A percentile compares a stretch with the other conserved stretches of the same genome.
Conservation (phyloP, 495 filamentous ascomycete genomes). For the Penicillium ochrochloron region DNA sequence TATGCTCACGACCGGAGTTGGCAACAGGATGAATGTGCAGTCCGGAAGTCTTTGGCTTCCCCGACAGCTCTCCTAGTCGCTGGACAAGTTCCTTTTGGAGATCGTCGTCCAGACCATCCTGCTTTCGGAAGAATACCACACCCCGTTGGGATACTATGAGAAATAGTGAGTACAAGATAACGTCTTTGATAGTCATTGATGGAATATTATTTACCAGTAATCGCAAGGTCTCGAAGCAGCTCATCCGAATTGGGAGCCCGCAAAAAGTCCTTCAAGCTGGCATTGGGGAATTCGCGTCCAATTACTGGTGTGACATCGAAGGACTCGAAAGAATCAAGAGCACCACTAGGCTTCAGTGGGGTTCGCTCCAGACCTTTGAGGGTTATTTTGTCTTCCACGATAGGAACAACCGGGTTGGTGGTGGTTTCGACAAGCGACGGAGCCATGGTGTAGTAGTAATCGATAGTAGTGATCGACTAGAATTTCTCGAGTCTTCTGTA, state of each 20-base stretch:
- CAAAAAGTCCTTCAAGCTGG: slow-evolving; percentile 63
- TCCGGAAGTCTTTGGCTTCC: slow-evolving; percentile 66
- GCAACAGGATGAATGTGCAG: slow-evolving; percentile 76
- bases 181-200: not conserved
- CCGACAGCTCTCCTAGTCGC: slow-evolving; percentile 64
- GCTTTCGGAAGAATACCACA: slow-evolving; percentile 81
- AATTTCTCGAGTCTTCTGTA: not conserved
- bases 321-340: slow-evolving; percentile 59
- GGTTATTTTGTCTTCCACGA: slow-evolving; percentile 26
- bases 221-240: slow-evolving; percentile 66
- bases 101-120: slow-evolving; percentile 66
- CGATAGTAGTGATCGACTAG: too few relatives aligned
- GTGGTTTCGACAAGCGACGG: slow-evolving; percentile 29
- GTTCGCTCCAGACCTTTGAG: slow-evolving; percentile 24
- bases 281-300: slow-evolving; percentile 65
- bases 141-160: slow-evolving; percentile 74
- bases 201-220: slow-evolving; percentile 55
- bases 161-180: not conserved
- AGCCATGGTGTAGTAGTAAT: slow-evolving; percentile 27
- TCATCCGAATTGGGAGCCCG: slow-evolving; percentile 68
- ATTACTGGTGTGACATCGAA: slow-evolving; percentile 72
- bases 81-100: slow-evolving; percentile 71
- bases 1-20: slow-evolving; percentile 63
- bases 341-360: slow-evolving; percentile 57
- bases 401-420: slow-evolving; percentile 16